Evolutionary conservation across 75 land plant species (phyloP).

Genomic region (Pinus albicaulis): DNA sequence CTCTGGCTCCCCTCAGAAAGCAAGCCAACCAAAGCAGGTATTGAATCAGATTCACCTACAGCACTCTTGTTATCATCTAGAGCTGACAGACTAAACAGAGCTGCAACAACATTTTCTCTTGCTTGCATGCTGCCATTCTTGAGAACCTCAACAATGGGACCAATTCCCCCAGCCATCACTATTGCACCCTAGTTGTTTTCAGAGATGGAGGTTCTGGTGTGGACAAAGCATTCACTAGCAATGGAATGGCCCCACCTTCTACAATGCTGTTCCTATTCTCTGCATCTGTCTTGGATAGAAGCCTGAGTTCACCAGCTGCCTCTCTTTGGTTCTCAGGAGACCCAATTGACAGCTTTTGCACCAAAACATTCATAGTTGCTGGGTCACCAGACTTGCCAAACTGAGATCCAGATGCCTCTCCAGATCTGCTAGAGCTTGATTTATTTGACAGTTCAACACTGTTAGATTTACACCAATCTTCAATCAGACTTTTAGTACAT

Average conservation of each 20-base stretch:
- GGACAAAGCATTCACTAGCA: slow-evolving; percentile 57
- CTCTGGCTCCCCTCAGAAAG: slow-evolving; percentile 45
- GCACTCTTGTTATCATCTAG: slow-evolving; percentile 69
- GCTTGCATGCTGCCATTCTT: slow-evolving; percentile 77
- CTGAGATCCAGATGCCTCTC: slow-evolving; percentile 20
- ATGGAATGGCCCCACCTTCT: slow-evolving; percentile 79
- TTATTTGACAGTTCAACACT: slow-evolving; percentile 54
- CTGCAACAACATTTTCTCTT: slow-evolving; percentile 87
- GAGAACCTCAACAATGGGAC: slow-evolving; percentile 71
- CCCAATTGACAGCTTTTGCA: slow-evolving; percentile 50
- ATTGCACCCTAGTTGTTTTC: slow-evolving; percentile 78
- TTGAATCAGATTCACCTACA: slow-evolving; percentile 67
- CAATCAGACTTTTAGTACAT: slow-evolving; percentile 71
- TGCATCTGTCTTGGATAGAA: slow-evolving; percentile 68
- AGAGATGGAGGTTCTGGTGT: slow-evolving; percentile 70
- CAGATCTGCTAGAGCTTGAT: slow-evolving; percentile 22
- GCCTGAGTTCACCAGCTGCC: slow-evolving; percentile 69
- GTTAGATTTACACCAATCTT: slow-evolving; percentile 72
- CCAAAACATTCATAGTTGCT: slow-evolving; percentile 53
- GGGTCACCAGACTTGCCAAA: slow-evolving; percentile 38
- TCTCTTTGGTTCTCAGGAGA: slow-evolving; percentile 46
- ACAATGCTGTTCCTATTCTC: slow-evolving; percentile 81
- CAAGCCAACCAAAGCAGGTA: slow-evolving; percentile 60
- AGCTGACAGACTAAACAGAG: slow-evolving; percentile 74
- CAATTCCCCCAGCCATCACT: slow-evolving; percentile 69